Conservation (phyloP, 2,329 filamentous ascomycete genomes). For the Hymenoscyphus occultus region DNA sequence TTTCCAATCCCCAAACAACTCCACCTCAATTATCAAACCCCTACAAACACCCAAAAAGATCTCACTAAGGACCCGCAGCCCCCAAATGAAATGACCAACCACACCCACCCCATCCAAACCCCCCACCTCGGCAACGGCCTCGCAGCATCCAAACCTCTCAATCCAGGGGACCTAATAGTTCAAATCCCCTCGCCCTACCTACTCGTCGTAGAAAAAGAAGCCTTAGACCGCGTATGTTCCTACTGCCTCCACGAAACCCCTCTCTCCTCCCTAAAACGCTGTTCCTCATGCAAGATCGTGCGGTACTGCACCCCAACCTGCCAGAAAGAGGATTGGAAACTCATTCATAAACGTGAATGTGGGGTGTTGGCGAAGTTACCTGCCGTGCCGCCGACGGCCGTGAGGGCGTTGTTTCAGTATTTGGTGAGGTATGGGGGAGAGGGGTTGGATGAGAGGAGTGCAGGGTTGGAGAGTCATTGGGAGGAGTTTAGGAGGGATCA, state of each 20-base stretch:
- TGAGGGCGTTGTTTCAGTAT: slow-evolving; percentile 52
- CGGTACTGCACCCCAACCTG: slow-evolving; percentile 55
- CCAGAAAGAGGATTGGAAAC: slow-evolving; percentile 53
- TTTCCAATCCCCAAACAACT: no score
- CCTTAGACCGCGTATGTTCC: slow-evolving; percentile 31
- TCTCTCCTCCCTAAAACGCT: slow-evolving; percentile 34
- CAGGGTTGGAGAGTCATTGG: slow-evolving; percentile 47
- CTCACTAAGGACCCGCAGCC: neutral
- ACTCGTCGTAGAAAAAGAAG: slow-evolving; percentile 31
- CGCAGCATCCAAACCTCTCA: slow-evolving; percentile 19
- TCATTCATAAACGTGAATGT: slow-evolving; percentile 55
- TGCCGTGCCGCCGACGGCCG: slow-evolving; percentile 48
- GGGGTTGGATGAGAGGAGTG: slow-evolving; percentile 35
- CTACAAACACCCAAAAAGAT: neutral
- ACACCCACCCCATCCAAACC: slow-evolving; percentile 16
- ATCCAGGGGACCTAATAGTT: slow-evolving; percentile 26
- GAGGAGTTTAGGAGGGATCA: slow-evolving; percentile 38
- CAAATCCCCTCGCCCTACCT: slow-evolving; percentile 27
- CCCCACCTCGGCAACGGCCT: slow-evolving; percentile 27
- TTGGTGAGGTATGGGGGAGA: slow-evolving; percentile 41
- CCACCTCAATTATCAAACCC: neutral
- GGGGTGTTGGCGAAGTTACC: slow-evolving; percentile 43
- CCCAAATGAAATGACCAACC: slow-evolving; percentile 14
- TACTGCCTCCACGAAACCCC: slow-evolving; percentile 26
- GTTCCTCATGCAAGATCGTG: slow-evolving; percentile 51